Base-by-base conservation (phyloP, 2,329 filamentous ascomycete genomes). In the Monosporascus sp. region DNA sequence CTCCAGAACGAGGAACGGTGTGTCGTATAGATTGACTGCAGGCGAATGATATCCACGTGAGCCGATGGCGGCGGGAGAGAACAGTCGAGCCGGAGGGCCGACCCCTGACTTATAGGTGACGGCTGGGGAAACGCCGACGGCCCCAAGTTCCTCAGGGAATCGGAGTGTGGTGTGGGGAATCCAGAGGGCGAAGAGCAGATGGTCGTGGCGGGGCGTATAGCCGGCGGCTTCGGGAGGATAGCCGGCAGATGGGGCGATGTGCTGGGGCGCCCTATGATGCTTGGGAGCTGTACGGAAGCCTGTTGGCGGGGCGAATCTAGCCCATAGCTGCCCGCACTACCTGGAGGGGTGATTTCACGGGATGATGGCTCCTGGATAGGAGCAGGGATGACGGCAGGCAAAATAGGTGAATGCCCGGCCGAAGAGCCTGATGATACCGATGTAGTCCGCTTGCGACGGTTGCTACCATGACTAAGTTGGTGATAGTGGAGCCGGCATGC, bases 401-500 rank as follows among this genome's bases (percentile, higher is more conserved):
- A 68, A 58, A 77, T 67, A 7, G 82, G 77, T 17, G 82, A 80
- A 65, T 77, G 74, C 47, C 74, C 74, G 17, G 71, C 73, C 56
- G 82, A 83, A n/a, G 82, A 84, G 38, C 78, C 79, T 2, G 85
- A 86, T 3, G 84, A 86, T 55, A 86, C 78, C 17, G 89, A 92
- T 25, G 82, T 81, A 54, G 84, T 86, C 54, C 88, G 83, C 78
- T 89, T 90, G 68, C 88, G 86, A 63, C 88, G 85, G 73, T 88
- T 89, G 74, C 82, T 89, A 54, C 88, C 88, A 68, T 91, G 89
- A 58, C 86, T 90, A 57, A 94, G 80, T 66, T 94, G 89, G 66
- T 95, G 89, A 68, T 90, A 93, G 72, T 94, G 90, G 57, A 95
- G 81, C 57, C 90, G 89, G 73, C 89, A 95, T 47, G 89, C 89